Evolutionary conservation across 108 stramenopile species (phyloP).

Genomic region (Nitzschia sp.): DNA sequence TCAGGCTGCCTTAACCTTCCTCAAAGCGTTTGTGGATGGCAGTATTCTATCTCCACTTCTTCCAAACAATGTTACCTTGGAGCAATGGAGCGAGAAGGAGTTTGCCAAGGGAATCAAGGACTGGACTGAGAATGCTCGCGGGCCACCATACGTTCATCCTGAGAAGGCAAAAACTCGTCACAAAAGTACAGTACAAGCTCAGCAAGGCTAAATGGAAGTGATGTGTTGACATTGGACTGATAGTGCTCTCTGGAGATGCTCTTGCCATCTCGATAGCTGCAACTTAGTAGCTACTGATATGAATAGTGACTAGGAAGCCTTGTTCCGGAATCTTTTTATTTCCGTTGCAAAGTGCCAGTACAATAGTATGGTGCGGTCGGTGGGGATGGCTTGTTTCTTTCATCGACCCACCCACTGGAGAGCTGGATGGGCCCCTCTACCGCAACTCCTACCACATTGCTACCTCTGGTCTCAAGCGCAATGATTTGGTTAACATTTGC

Average conservation of each 20-base stretch:
- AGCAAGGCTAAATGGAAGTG: no score
- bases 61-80: constrained; percentile 43
- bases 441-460: neutral
- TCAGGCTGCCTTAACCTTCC: constrained; percentile 50
- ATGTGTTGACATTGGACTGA: no score
- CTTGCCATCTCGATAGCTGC: no score
- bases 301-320: no score
- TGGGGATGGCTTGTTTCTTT: constrained; percentile 49
- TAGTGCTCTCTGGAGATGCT: no score
- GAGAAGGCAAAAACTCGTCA: no score
- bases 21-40: constrained; percentile 36
- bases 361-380: no score
- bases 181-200: no score
- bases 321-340: no score
- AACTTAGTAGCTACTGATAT: no score
- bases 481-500: neutral
- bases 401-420: constrained; percentile 27
- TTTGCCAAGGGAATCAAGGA: constrained; percentile 33
- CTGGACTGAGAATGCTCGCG: constrained; percentile 52
- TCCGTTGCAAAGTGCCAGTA: neutral
- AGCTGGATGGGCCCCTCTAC: neutral
- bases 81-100: constrained; percentile 28
- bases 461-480: neutral
- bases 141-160: constrained; percentile 32
- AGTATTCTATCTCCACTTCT: constrained; percentile 44